phyloP scores from a whole-genome alignment of 345 rosid genomes.

The Camelina sativa region DNA sequence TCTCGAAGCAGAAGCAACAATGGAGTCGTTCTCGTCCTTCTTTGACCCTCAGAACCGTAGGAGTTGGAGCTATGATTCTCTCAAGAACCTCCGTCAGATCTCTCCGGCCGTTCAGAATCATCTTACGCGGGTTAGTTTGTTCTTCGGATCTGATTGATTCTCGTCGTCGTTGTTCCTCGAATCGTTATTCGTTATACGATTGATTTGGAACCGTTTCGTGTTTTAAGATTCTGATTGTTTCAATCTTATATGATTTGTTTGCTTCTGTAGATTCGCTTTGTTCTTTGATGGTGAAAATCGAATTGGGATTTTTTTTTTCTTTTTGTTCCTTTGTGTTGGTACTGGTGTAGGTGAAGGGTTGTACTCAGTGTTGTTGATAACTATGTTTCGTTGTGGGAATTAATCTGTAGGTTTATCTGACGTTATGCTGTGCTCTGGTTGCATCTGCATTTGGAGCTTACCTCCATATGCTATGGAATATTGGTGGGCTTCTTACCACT shows the following conservation, averaged over 20 bases:
- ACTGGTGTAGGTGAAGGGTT: neutral
- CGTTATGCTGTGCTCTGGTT: constrained; percentile 64
- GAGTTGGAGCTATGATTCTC: constrained; percentile 68
- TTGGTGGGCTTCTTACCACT: constrained; percentile 54
- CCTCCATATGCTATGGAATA: constrained; percentile 67
- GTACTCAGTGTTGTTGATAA: constrained; percentile 2
- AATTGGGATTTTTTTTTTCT: neutral
- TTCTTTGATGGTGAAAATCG: neutral
- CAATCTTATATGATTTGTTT: neutral
- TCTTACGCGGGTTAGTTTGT: constrained; percentile 61
- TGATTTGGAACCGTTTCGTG: neutral
- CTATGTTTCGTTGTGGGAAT: neutral
- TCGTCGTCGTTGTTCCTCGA: neutral
- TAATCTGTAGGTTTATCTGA: constrained; percentile 61
- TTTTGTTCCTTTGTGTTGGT: neutral
- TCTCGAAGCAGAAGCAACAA: neutral
- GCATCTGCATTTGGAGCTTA: constrained; percentile 70
- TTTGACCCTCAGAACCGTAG: constrained; percentile 59
- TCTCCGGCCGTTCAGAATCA: constrained; percentile 74
- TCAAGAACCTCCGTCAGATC: constrained; percentile 60
- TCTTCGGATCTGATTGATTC: neutral
- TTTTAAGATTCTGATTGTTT: neutral
- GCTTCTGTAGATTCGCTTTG: neutral
- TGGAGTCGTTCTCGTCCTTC: constrained; percentile 83
- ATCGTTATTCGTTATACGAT: neutral